Percentiles rank a stretch among this genome's conserved stretches.
phyloP scores from a whole-genome alignment of 768 basidiomycete species.

The Suillus tomentosus region DNA sequence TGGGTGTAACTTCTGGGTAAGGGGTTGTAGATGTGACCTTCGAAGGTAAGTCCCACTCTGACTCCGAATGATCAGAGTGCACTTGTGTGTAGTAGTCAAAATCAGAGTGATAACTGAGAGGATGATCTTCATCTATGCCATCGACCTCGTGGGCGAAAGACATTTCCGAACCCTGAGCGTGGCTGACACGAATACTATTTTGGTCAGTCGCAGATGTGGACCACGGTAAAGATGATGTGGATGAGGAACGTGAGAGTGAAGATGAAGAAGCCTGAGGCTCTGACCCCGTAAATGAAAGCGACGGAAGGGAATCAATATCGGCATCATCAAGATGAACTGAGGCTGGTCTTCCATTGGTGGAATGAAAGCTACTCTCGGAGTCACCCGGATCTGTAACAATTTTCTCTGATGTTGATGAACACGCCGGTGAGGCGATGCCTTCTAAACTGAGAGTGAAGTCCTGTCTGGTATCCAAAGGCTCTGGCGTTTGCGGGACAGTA shows the following conservation, averaged over 20 bases:
- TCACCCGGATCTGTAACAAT: constrained; percentile 11
- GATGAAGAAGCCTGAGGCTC: constrained; percentile 31
- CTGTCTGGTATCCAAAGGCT: constrained; percentile 2
- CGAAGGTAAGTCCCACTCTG: constrained; percentile 18
- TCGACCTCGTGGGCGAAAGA: constrained; percentile 10
- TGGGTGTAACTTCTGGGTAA: constrained; percentile 20
- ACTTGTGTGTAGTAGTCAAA: constrained; percentile 39
- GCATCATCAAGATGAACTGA: constrained; percentile 23
- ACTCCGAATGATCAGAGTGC: constrained; percentile 32
- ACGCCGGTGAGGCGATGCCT: constrained; percentile 8
- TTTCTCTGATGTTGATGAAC: constrained; percentile 15
- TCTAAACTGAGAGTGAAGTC: neutral
- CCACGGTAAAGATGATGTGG: constrained; percentile 38
- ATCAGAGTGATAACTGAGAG: constrained; percentile 37
- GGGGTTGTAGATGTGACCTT: constrained; percentile 14
- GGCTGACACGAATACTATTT: constrained; percentile 22
- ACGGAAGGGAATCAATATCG: constrained; percentile 36
- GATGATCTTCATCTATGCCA: constrained; percentile 28
- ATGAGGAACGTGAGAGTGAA: constrained; percentile 47
- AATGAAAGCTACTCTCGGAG: constrained; percentile 10
- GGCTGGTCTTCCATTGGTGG: constrained; percentile 20
- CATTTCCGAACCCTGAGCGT: constrained; percentile 13
- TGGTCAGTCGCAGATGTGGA: constrained; percentile 20
- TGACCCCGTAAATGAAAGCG: constrained; percentile 34
- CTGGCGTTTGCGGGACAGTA: neutral